phyloP scores from a whole-genome alignment of 371 early-diverging fungal genomes.

The Mucor sp. region DNA sequence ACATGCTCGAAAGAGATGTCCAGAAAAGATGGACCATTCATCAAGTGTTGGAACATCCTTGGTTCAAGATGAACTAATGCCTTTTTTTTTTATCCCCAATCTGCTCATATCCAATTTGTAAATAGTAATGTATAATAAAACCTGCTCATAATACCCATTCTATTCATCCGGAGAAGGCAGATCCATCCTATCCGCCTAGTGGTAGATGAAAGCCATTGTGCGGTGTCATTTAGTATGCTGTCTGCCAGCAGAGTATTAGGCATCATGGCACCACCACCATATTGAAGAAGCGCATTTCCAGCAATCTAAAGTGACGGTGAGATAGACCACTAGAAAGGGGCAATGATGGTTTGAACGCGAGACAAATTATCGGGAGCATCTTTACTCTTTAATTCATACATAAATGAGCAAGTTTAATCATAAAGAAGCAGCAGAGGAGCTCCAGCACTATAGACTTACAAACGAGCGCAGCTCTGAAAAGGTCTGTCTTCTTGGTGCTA shows the following conservation, averaged over 20 bases:
- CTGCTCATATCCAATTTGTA: background rate
- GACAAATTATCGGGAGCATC: background rate
- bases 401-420: constrained; percentile 41
- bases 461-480: constrained; percentile 43
- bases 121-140: too few relatives aligned
- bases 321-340: background rate
- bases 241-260: too few relatives aligned
- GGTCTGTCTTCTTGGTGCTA: constrained; percentile 38
- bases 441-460: constrained; percentile 37
- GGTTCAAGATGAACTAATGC: constrained; percentile 6
- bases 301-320: background rate
- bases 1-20: constrained; percentile 57
- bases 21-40: constrained; percentile 52
- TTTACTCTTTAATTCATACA: background rate
- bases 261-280: too few relatives aligned
- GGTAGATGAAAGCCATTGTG: too few relatives aligned
- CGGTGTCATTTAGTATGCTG: too few relatives aligned
- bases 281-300: background rate
- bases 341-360: background rate
- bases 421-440: constrained; percentile 34
- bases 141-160: too few relatives aligned
- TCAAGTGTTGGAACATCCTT: constrained; percentile 52
- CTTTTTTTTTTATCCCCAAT: background rate
- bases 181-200: too few relatives aligned
- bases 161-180: too few relatives aligned